Evolutionary conservation across 2,329 filamentous ascomycete species (phyloP).

Genomic region (Paradendryphiella salina): DNA sequence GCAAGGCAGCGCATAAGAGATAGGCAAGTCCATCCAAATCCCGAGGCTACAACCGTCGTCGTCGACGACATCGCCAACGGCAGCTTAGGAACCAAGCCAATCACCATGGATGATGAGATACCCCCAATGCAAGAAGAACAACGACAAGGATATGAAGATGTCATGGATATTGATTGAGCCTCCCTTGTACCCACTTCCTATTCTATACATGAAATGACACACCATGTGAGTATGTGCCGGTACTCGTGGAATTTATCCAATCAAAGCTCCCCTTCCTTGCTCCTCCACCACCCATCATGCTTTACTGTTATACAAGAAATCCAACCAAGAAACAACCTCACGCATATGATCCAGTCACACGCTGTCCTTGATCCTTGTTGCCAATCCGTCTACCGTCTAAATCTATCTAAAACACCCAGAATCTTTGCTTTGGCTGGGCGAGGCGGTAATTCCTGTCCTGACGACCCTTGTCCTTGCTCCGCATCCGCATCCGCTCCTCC

Average conservation of each 20-base stretch:
- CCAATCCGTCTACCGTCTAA: slow-evolving; percentile 29
- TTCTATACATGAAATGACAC: not conserved
- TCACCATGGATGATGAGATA: slow-evolving; percentile 7
- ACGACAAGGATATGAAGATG: slow-evolving; percentile 56
- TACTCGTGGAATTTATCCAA: slow-evolving; percentile 5
- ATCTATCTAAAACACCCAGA: slow-evolving; percentile 32
- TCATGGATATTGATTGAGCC: slow-evolving; percentile 66
- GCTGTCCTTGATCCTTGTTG: not conserved
- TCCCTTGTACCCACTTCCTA: not conserved
- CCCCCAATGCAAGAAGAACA: slow-evolving; percentile 13
- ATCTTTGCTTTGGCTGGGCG: slow-evolving; percentile 40
- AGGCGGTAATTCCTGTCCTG: slow-evolving; percentile 27
- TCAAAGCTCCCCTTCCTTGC: not conserved
- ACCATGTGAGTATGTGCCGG: not conserved
- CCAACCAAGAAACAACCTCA: no score
- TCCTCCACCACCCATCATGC: not conserved
- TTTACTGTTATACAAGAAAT: no score
- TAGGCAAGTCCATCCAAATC: slow-evolving; percentile 51
- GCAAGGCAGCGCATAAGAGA: slow-evolving; percentile 70
- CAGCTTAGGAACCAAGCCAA: not conserved
- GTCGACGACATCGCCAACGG: slow-evolving; percentile 3
- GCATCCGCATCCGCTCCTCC: slow-evolving; percentile 18
- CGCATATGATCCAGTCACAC: slow-evolving; percentile 39
- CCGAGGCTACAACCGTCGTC: slow-evolving; percentile 33
- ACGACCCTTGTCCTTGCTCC: slow-evolving; percentile 16